Evolutionary conservation across 345 rosid species (phyloP), one percentile per base, ranked within the genome.

Genomic region (Arabidopsis suecica): DNA sequence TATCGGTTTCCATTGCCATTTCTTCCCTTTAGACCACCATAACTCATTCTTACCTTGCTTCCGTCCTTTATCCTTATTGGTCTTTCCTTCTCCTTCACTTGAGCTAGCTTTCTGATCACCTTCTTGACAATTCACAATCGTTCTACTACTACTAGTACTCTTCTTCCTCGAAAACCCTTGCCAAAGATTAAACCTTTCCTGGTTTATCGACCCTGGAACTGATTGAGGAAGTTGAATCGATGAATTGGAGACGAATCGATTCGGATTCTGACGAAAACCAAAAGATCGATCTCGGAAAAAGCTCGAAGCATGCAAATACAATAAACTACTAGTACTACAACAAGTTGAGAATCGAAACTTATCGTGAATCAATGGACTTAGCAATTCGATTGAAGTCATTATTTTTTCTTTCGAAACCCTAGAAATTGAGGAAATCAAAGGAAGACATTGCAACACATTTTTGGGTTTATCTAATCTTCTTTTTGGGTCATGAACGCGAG

Each of bases 1-100:
- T 67, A 95, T 78, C 2, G 97, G 91, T 65, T 92, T 86, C 99
- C 98, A 95, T 65, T 82, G 83, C 87, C 89, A 84, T 62, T 78
- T 86, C 83, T 79, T 86, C 55, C 83, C 84, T 61, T 85, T 89
- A 3, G 97, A 86, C 91, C 87, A 82, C 98, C 91, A 90, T 71
- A 82, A 58, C 55, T 87, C 68, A 49, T 82, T 69, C 73, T 82
- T 85, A 68, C 80, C 80, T 56, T 82, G 79, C 79, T 86, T 91
- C 82, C 80, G 91, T 73, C 82, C 75, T 68, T 85, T 81, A 77
- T 71, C 81, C 63, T 84, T 85, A 41, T 86, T 74, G 61, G 23
- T 61, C 76, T 68, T 64, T 3, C 65, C 69, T 66, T 65, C 82
- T 68, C 88, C 91, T 7, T 61, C 78, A 48, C 8, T 86, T 9